Base-by-base conservation (phyloP, 169 alveolate species). In the Cystoisospora suis region DNA sequence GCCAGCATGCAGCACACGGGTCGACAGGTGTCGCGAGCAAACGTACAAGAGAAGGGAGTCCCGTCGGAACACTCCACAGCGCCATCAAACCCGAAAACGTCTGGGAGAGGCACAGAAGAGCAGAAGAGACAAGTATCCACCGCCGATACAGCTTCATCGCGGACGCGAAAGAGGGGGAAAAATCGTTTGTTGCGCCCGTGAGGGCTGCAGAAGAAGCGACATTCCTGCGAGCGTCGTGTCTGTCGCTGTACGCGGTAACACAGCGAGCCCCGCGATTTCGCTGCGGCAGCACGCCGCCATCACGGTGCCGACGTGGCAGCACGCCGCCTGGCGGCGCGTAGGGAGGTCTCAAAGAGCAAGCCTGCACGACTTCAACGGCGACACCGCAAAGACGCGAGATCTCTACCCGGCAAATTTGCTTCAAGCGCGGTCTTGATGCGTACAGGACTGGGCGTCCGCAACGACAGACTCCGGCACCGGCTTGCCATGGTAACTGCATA, bases 291-390 rank as follows among this genome's bases (percentile, higher is more conserved):
- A n/a, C n/a, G n/a, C n/a, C n/a, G n/a, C n/a, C n/a, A n/a, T n/a
- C n/a, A n/a, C n/a, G n/a, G 9, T 65, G 77, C 6, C 7, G 77
- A 0, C 75, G 75, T 36, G 5, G 77, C 44, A 27, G 45, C n/a
- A 44, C 36, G 45, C 42, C 77, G 72, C 72, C 72, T 1, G 29
- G 72, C 61, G 61, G 61, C 61, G n/a, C 61, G 61, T 9, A 9
- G 61, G 20, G n/a, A 20, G 61, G 61, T 9, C 20, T 49, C 20
- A 49, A 20, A 15, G 77, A 6, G 77, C 77, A 65, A 23, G 77
- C 77, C 77, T 65, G 77, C n/a, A 65, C 77, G n/a, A 65, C 34
- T n/a, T 65, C 77, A 23, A 65, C 42, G 40, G 77, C 77, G 77
- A 65, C 77, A 44, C 77, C 77, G 44, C 77, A 65, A 3, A 65